phyloP scores from a whole-genome alignment of 1,284 basidiomycete species.

The Volvariella surrecta region DNA sequence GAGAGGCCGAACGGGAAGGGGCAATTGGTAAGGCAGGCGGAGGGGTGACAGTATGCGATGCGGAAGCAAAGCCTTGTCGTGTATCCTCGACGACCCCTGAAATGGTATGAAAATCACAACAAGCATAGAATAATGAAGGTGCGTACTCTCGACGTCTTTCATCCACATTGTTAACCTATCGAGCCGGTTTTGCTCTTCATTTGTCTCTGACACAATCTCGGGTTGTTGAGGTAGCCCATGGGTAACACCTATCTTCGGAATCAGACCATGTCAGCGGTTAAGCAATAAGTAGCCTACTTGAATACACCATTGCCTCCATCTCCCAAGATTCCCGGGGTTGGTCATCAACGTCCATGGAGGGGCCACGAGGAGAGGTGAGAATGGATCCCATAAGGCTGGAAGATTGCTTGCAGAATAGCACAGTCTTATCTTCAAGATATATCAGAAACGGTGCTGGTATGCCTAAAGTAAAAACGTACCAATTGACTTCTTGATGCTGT shows the following conservation, averaged over 20 bases:
- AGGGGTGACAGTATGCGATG: conserved; percentile 26
- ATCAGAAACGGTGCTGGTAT: no score
- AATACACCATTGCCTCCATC: conserved; percentile 32
- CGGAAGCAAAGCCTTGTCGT: conserved; percentile 57
- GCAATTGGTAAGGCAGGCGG: conserved; percentile 54
- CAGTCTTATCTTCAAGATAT: conserved; percentile 38
- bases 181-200: conserved; percentile 23
- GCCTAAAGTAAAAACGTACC: no score
- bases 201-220: no score
- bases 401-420: conserved; percentile 28
- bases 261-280: no score
- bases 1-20: conserved; percentile 41
- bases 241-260: no score
- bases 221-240: no score
- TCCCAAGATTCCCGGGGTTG: conserved; percentile 36
- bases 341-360: no score
- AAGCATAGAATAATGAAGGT: conserved; percentile 4
- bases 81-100: conserved; percentile 72
- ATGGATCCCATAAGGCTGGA: no score
- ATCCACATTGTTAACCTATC: conserved; percentile 75
- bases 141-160: conserved; percentile 69
- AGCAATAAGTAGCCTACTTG: conserved; percentile 22
- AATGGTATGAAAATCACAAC: conserved; percentile 9
- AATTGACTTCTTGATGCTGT: conserved; percentile 61
- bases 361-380: no score